A percentile compares a stretch with the other conserved stretches of the same genome.
Evolutionary conservation across 192 early-diverging fungal species (phyloP).

Genomic region (Coemansia sp.): DNA sequence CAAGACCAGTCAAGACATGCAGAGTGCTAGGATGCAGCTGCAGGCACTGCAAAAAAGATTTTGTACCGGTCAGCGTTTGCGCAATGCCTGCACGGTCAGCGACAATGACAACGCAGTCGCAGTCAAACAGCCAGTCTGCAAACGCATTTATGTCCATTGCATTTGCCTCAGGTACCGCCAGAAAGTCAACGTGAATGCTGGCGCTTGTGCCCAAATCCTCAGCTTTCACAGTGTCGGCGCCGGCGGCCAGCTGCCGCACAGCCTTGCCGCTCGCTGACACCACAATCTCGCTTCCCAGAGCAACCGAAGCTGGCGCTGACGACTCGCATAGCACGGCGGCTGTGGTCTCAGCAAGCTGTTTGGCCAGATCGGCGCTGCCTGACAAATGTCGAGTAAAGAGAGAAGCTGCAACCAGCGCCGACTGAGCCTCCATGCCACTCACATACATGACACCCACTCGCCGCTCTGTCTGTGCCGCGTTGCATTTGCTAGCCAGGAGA

Average conservation of each 20-base stretch:
- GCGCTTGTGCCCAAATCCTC: not conserved
- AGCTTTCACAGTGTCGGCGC: too few species aligned
- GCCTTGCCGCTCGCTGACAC: too few species aligned
- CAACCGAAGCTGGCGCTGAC: too few species aligned
- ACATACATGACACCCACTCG: conserved; percentile 18
- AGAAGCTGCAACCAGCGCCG: conserved; percentile 2
- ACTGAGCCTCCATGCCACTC: conserved; percentile 1
- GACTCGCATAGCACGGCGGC: too few species aligned
- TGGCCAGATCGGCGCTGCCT: not conserved
- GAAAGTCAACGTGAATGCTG: not conserved
- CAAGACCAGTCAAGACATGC: conserved; percentile 12
- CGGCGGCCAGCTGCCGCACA: too few species aligned
- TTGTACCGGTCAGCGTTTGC: conserved; percentile 2
- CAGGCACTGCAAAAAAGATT: conserved; percentile 5
- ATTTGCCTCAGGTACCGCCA: conserved; percentile 3
- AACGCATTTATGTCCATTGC: conserved; percentile 3
- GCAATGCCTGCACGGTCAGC: conserved; percentile 11
- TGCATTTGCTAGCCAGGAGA: not conserved
- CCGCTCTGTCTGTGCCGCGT: not conserved
- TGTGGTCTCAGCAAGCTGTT: not conserved
- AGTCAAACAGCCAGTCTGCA: conserved; percentile 31
- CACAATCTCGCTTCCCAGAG: too few species aligned
- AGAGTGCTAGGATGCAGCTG: conserved; percentile 13
- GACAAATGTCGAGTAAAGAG: not conserved
- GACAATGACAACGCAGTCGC: conserved; percentile 21